Evolutionary conservation across 2,329 filamentous ascomycete genomes (phyloP).

Genomic region (Alternaria panax): DNA sequence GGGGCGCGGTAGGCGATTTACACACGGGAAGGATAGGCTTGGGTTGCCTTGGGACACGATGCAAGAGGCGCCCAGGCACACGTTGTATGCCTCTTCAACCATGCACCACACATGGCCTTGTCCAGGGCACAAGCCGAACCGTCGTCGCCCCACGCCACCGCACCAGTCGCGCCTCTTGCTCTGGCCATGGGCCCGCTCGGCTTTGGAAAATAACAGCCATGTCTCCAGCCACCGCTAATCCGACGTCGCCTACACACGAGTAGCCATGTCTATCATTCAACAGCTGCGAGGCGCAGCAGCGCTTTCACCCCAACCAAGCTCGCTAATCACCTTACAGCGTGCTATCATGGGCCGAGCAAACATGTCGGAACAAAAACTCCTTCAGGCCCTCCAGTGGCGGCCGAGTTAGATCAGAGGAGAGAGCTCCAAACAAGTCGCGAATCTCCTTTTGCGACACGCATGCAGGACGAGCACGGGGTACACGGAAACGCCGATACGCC

Average conservation of each 20-base stretch:
- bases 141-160: constrained; percentile 17
- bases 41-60: not conserved
- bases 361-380: too few relatives aligned
- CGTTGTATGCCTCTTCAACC: not conserved
- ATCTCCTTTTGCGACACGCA: too few relatives aligned
- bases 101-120: constrained; percentile 15
- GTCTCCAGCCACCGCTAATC: constrained; percentile 21
- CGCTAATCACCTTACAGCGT: too few relatives aligned
- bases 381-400: not conserved
- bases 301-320: too few relatives aligned
- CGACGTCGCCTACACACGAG: constrained; percentile 18
- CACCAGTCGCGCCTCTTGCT: constrained; percentile 5
- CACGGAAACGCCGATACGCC: not conserved
- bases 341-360: too few relatives aligned
- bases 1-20: constrained; percentile 16
- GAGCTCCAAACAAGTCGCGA: not conserved
- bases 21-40: constrained; percentile 4
- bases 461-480: not conserved
- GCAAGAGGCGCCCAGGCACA: not conserved
- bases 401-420: constrained; percentile 1
- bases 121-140: constrained; percentile 26
- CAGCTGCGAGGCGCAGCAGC: too few relatives aligned
- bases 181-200: constrained; percentile 9
- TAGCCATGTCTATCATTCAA: constrained; percentile 8
- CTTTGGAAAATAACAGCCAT: constrained; percentile 22